A percentile compares a stretch with the other conserved stretches of the same genome.
Conservation (phyloP, 2,329 filamentous ascomycete genomes). For the Sporothrix brunneoviolacea region DNA sequence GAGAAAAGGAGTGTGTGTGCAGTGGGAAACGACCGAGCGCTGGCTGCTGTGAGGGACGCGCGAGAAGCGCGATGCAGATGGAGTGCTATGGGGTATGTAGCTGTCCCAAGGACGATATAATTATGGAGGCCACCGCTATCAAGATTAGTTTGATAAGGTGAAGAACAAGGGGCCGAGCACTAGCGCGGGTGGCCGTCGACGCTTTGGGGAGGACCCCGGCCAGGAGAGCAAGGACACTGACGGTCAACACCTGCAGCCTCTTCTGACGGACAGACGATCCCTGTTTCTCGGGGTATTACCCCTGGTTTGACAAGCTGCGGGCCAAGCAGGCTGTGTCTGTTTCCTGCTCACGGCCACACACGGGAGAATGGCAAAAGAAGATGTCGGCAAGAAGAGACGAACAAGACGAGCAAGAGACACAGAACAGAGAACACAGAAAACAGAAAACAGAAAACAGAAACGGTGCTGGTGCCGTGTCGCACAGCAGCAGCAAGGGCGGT, state of each 20-base stretch:
- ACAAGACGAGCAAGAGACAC: not conserved
- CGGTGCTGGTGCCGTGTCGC: too few species aligned
- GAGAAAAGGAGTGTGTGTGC: not conserved
- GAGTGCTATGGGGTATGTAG: constrained; percentile 2
- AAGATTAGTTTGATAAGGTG: constrained; percentile 13
- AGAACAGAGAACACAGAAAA: not conserved
- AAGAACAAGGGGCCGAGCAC: constrained; percentile 1
- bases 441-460: too few species aligned
- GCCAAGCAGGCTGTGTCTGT: not conserved
- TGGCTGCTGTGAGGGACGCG: constrained; percentile 9
- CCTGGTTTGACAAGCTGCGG: not conserved
- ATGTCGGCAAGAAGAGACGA: too few species aligned
- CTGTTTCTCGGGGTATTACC: not conserved
- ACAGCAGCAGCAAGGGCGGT: not conserved
- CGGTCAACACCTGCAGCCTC: too few species aligned
- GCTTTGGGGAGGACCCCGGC: constrained; percentile 6
- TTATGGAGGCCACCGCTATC: constrained; percentile 6
- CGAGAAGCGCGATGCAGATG: constrained; percentile 18
- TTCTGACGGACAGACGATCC: not conserved
- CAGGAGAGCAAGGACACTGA: not conserved
- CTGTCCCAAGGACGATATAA: not conserved
- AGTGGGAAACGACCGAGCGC: not conserved
- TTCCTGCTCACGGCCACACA: not conserved
- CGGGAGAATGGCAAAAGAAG: too few species aligned
- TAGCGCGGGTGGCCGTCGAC: constrained; percentile 10